Evolutionary conservation across 1,139 yeast species (phyloP).

Genomic region (Sugiyamaella japonica): DNA sequence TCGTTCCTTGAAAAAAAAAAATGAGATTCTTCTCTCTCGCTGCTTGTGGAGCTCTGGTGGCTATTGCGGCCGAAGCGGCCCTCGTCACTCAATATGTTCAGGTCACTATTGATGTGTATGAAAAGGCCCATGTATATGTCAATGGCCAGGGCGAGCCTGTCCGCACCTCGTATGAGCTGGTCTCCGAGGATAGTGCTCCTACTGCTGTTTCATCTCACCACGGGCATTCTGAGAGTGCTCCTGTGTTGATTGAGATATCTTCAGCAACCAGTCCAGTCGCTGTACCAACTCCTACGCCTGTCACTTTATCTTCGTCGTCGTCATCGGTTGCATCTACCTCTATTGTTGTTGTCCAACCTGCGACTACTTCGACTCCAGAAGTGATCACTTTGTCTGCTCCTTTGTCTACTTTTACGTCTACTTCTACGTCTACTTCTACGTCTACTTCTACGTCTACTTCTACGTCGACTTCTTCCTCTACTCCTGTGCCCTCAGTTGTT

Average conservation of each 20-base stretch:
- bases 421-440: background rate
- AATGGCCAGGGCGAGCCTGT: slow-evolving; percentile 39
- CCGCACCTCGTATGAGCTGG: slow-evolving; percentile 35
- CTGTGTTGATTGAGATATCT: slow-evolving; percentile 3
- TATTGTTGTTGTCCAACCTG: background rate
- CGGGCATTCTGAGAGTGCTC: slow-evolving; percentile 1
- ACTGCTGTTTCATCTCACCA: slow-evolving; percentile 9
- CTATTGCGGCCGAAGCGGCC: slow-evolving; percentile 20
- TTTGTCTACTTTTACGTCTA: background rate
- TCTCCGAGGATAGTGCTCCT: slow-evolving; percentile 23
- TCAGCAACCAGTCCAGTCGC: slow-evolving; percentile 6
- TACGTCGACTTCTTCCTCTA: slow-evolving; percentile 4
- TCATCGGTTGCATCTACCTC: slow-evolving; percentile 9
- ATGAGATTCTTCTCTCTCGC: slow-evolving; percentile 8
- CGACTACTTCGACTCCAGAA: background rate
- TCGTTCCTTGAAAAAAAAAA: slow-evolving; percentile 2
- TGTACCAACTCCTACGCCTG: slow-evolving; percentile 2
- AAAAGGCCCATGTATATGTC: slow-evolving; percentile 39
- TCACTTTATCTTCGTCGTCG: slow-evolving; percentile 30
- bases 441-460: slow-evolving; percentile 1
- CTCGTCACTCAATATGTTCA: slow-evolving; percentile 39
- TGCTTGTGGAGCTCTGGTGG: slow-evolving; percentile 1
- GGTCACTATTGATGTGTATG: slow-evolving; percentile 38
- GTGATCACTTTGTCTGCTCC: slow-evolving; percentile 15
- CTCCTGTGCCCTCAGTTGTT: background rate